These are phyloP conservation scores for Aspergillus sp. DNA, from an alignment of 2,329 filamentous ascomycete genomes.

Conservation along the genomic window DNA sequence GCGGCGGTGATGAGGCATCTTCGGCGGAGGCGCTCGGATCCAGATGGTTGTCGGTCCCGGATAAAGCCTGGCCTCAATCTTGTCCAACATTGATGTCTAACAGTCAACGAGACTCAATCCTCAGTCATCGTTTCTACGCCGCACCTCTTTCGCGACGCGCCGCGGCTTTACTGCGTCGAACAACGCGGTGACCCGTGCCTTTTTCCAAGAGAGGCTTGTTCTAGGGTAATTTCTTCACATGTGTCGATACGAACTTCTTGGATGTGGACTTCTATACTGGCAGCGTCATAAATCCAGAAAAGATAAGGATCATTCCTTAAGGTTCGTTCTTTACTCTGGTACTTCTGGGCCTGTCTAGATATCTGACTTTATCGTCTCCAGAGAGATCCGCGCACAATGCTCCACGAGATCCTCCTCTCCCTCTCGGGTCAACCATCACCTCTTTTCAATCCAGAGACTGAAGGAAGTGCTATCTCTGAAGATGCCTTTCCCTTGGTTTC, in stretches of 20 bases:
- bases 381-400: conserved; percentile 61
- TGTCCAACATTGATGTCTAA: background rate
- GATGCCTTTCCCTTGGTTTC: conserved; percentile 59
- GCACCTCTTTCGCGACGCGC: conserved; percentile 14
- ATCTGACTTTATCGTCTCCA: conserved; percentile 16
- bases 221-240: conserved; percentile 32
- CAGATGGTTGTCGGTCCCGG: background rate
- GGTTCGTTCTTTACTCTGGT: conserved; percentile 22
- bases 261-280: conserved; percentile 46
- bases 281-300: conserved; percentile 34
- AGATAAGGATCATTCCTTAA: conserved; percentile 28
- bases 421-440: conserved; percentile 92
- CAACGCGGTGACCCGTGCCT: background rate
- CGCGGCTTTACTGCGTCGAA: conserved; percentile 13
- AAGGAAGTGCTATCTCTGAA: conserved; percentile 54
- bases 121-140: background rate
- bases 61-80: background rate
- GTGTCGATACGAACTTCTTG: conserved; percentile 51
- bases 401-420: conserved; percentile 97
- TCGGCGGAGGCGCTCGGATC: background rate
- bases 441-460: conserved; percentile 65
- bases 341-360: background rate
- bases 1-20: background rate
- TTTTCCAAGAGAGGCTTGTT: conserved; percentile 1
- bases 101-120: background rate